These are phyloP conservation scores for Chlorencoelia australis DNA, from an alignment of 2,329 filamentous ascomycete genomes.

Conservation along the genomic window DNA sequence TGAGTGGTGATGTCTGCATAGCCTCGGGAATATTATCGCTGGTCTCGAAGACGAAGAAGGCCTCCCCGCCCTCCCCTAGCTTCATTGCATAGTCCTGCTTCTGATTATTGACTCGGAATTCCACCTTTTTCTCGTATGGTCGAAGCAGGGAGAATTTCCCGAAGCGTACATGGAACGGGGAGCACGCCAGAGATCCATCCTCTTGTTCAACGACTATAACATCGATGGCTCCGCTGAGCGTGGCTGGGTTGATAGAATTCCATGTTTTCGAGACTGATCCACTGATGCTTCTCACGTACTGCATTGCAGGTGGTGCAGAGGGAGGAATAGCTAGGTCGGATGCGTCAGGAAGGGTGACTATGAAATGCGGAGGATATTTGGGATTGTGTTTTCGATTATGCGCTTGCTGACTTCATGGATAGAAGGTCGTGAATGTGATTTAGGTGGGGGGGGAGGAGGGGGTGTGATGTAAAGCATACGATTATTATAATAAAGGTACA, in stretches of 20 bases:
- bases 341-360: not conserved
- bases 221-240: conserved; percentile 94
- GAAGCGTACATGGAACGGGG: conserved; percentile 96
- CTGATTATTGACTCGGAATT: conserved; percentile 86
- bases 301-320: conserved; percentile 47
- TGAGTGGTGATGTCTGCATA: conserved; percentile 86
- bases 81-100: conserved; percentile 98
- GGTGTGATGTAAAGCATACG: too few relatives aligned
- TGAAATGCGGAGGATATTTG: too few relatives aligned
- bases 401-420: too few relatives aligned
- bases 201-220: conserved; percentile 96
- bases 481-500: too few relatives aligned
- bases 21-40: conserved; percentile 84
- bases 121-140: conserved; percentile 97
- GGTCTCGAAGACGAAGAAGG: conserved; percentile 98
- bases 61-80: conserved; percentile 91
- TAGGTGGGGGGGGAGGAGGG: too few relatives aligned
- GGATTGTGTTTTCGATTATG: too few relatives aligned
- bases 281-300: conserved; percentile 94
- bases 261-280: conserved; percentile 96
- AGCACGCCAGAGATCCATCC: conserved; percentile 82
- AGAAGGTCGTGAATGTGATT: too few relatives aligned
- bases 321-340: not conserved
- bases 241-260: conserved; percentile 99
- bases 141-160: conserved; percentile 95